These are phyloP conservation scores for Prunus dulcis DNA, from an alignment of 306 rosid species.

Conservation along the genomic window DNA sequence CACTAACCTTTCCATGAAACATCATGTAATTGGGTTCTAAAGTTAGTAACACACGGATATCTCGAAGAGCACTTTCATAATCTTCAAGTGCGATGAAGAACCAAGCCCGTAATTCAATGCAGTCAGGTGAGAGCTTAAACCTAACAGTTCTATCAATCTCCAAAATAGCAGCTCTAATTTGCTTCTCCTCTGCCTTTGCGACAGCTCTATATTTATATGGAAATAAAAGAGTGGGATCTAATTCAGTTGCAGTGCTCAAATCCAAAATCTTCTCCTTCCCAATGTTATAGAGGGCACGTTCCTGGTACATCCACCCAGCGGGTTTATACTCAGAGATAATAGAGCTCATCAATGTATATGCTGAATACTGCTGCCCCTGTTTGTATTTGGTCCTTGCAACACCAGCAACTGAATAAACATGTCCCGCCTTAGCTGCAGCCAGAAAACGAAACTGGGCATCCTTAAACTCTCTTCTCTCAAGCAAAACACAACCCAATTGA, in stretches of 20 bases:
- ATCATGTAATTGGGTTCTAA: constrained; percentile 60
- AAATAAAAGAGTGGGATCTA: constrained; percentile 73
- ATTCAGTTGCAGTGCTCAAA: constrained; percentile 63
- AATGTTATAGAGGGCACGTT: constrained; percentile 60
- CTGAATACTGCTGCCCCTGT: constrained; percentile 72
- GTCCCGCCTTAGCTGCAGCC: constrained; percentile 61
- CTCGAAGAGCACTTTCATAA: constrained; percentile 62
- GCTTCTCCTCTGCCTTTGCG: constrained; percentile 58
- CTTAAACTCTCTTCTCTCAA: constrained; percentile 60
- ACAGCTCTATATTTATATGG: constrained; percentile 69
- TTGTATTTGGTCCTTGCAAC: constrained; percentile 68
- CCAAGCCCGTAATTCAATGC: constrained; percentile 78
- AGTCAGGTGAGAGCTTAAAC: constrained; percentile 62
- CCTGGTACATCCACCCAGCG: constrained; percentile 92
- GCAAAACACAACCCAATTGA: constrained; percentile 65
- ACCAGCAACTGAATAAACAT: constrained; percentile 72
- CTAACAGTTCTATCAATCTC: constrained; percentile 66
- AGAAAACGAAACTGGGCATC: constrained; percentile 54
- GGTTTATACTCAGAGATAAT: constrained; percentile 58
- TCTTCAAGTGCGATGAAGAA: constrained; percentile 54
- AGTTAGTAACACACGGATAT: constrained; percentile 63
- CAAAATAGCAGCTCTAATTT: constrained; percentile 49
- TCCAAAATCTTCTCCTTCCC: constrained; percentile 70
- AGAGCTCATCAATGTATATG: constrained; percentile 64
- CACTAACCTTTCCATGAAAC: constrained; percentile 51